A percentile compares a stretch with the other conserved stretches of the same genome.
Conservation (phyloP, 2,329 filamentous ascomycete genomes). For the Elsinoe ampelina region DNA sequence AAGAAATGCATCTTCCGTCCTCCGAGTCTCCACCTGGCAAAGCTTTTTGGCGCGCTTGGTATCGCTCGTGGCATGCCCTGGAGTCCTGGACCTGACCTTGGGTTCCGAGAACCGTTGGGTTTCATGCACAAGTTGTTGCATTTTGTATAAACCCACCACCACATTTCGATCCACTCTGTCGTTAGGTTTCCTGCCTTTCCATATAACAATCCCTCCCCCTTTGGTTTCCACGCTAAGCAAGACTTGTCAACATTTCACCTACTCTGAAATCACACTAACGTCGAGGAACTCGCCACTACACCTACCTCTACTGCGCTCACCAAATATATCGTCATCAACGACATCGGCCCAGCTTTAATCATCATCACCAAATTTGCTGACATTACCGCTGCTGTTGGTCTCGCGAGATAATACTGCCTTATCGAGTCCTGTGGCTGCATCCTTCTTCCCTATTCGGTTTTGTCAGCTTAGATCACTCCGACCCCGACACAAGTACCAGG, state of each 20-base stretch:
- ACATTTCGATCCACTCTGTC: not conserved
- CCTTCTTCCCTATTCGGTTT: not conserved
- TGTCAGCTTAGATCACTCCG: conserved; percentile 10
- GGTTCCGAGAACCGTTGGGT: conserved; percentile 6
- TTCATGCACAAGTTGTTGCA: conserved; percentile 4
- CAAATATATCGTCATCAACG: not conserved
- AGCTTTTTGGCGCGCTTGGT: conserved; percentile 6
- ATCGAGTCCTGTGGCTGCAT: conserved; percentile 1
- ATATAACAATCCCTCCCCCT: conserved; percentile 2
- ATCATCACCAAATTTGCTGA: not conserved
- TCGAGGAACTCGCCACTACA: not conserved
- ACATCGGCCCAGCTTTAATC: not conserved
- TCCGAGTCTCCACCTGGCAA: conserved; percentile 4
- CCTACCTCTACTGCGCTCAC: not conserved
- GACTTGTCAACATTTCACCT: not conserved
- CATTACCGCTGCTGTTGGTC: not conserved
- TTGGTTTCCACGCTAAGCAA: not conserved
- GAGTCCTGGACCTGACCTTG: not conserved
- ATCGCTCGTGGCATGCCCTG: conserved; percentile 1
- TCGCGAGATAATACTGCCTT: not conserved
- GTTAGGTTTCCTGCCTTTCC: conserved; percentile 2
- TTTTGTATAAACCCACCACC: conserved; percentile 2
- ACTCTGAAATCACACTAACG: not conserved
- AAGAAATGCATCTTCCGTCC: conserved; percentile 1
- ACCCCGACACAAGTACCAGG: not conserved